phyloP scores from a whole-genome alignment of 345 rosid species.

The Sonneratia caseolaris region DNA sequence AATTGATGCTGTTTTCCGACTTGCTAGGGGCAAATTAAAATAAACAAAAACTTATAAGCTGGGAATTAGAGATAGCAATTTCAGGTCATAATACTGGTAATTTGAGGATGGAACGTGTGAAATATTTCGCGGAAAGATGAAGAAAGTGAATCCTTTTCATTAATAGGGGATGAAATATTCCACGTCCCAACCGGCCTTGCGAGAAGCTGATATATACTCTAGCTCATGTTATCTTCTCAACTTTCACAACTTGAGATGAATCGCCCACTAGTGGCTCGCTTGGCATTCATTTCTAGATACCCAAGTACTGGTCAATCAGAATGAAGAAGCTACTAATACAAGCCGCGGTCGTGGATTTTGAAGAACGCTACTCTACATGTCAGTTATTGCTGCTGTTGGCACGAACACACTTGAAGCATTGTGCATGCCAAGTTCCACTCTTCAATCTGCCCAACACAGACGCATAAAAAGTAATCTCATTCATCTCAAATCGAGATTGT shows the following conservation, averaged over 20 bases:
- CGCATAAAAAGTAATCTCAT: not conserved
- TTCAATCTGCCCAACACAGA: constrained; percentile 30
- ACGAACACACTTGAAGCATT: constrained; percentile 25
- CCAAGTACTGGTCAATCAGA: not conserved
- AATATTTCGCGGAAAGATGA: not conserved
- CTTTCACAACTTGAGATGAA: not conserved
- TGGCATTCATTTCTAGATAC: not conserved
- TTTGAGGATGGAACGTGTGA: not conserved
- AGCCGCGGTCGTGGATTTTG: not conserved
- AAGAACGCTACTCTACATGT: not conserved
- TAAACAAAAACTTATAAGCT: too few species aligned
- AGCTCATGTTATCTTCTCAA: not conserved
- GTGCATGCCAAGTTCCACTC: constrained; percentile 50
- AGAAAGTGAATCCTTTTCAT: not conserved
- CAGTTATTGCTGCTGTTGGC: constrained; percentile 15
- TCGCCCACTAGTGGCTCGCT: not conserved
- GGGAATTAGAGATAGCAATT: too few species aligned
- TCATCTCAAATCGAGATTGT: not conserved
- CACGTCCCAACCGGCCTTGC: too few species aligned
- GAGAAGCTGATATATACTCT: not conserved
- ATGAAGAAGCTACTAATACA: not conserved
- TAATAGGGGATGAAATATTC: too few species aligned
- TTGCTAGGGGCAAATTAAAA: too few species aligned
- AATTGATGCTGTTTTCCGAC: too few species aligned
- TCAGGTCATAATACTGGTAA: too few species aligned